Conservation (phyloP, 176 grass and related monocot genomes). For the Raddia guianensis region DNA sequence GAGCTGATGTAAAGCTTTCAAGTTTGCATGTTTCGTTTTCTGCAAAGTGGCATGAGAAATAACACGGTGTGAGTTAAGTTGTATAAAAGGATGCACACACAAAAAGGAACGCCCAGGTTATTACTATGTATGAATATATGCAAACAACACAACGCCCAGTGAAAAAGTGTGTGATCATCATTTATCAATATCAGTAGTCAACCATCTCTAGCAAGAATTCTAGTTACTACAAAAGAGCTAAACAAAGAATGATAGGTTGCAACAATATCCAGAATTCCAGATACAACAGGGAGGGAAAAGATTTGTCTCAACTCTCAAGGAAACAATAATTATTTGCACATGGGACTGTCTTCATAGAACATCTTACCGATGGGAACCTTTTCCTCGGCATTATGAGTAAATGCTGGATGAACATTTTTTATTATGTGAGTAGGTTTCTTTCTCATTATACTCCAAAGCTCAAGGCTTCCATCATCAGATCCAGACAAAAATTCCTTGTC, state of each 20-base stretch:
- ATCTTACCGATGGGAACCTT: constrained; percentile 33
- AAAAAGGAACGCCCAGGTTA: background rate
- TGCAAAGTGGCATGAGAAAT: constrained; percentile 25
- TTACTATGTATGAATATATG: background rate
- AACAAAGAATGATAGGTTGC: constrained; percentile 2
- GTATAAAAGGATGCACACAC: constrained; percentile 2
- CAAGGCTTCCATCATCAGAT: constrained; percentile 73
- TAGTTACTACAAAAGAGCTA: background rate
- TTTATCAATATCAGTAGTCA: background rate
- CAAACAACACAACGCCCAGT: background rate
- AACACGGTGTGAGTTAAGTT: constrained; percentile 1
- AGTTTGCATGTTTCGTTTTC: constrained; percentile 40
- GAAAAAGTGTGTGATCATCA: background rate
- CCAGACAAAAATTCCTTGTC: constrained; percentile 76
- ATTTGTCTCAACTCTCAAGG: background rate
- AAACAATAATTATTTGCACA: background rate
- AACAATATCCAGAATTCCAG: background rate
- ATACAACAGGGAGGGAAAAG: too few species aligned
- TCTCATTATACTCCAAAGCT: constrained; percentile 65
- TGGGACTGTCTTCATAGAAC: background rate
- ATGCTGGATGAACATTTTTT: constrained; percentile 69
- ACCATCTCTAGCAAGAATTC: background rate
- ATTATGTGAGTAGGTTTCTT: constrained; percentile 75
- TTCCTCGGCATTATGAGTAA: constrained; percentile 33
- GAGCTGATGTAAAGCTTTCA: constrained; percentile 48